Conservation (phyloP, 1,284 basidiomycete species). For the Kwoniella shivajii region DNA sequence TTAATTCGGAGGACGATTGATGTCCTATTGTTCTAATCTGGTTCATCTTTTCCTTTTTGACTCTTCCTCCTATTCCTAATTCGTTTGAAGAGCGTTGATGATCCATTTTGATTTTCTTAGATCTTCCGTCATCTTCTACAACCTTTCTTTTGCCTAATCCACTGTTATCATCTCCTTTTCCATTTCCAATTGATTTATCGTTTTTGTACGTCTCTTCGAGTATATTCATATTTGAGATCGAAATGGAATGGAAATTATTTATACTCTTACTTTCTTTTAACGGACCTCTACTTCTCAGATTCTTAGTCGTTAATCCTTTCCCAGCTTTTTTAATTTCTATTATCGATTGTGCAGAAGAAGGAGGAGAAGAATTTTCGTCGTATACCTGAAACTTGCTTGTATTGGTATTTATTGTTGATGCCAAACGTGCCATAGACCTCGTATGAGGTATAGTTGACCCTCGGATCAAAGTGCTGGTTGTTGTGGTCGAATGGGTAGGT, state of each 20-base stretch:
- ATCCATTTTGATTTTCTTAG: slow-evolving; percentile 9
- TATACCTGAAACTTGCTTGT: background rate
- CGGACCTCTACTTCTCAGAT: slow-evolving; percentile 16
- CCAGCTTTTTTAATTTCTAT: background rate
- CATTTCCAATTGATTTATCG: too few species aligned
- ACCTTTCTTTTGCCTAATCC: slow-evolving; percentile 13
- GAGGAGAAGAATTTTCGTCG: slow-evolving; percentile 13
- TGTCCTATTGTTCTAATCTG: background rate
- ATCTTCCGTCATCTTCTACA: background rate
- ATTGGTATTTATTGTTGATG: background rate
- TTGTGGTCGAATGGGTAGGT: slow-evolving; percentile 3
- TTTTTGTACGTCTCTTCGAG: slow-evolving; percentile 10
- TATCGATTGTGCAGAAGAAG: background rate
- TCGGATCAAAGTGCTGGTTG: slow-evolving; percentile 1
- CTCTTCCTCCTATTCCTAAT: background rate
- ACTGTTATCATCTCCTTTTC: background rate
- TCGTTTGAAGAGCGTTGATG: background rate
- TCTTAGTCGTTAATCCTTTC: slow-evolving; percentile 2
- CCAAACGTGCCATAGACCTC: slow-evolving; percentile 13
- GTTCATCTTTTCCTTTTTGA: background rate
- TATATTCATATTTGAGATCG: slow-evolving; percentile 11
- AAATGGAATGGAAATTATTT: slow-evolving; percentile 1
- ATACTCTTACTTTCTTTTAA: slow-evolving; percentile 14
- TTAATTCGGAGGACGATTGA: background rate
- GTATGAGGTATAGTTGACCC: slow-evolving; percentile 9